Evolutionary conservation across 164 flowering plant genomes (phyloP).

Genomic region (Buxus sempervirens): DNA sequence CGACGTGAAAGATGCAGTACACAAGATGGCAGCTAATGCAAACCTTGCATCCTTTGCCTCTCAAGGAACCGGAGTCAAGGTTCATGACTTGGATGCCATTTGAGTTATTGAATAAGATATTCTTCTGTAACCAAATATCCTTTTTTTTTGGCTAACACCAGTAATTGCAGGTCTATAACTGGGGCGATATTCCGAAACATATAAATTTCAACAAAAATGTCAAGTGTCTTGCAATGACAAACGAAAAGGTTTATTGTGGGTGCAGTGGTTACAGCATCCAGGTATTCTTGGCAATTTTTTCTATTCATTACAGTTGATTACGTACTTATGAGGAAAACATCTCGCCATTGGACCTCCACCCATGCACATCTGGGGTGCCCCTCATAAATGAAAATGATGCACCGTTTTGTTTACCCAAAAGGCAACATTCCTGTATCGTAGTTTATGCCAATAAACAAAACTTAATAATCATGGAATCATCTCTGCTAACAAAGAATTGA

Average conservation of each 20-base stretch:
- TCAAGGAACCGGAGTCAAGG: conserved; percentile 72
- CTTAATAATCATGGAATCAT: not conserved
- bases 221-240: conserved; percentile 47
- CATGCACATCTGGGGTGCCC: no score
- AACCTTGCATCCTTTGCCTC: conserved; percentile 52
- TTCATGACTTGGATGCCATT: conserved; percentile 6
- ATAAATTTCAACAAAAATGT: conserved; percentile 60
- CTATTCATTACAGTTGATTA: no score
- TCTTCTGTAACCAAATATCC: not conserved
- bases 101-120: not conserved
- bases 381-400: no score
- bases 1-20: conserved; percentile 60
- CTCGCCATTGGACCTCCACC: no score
- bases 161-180: conserved; percentile 46
- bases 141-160: conserved; percentile 7
- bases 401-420: no score
- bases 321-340: no score
- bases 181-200: conserved; percentile 58
- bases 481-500: not conserved
- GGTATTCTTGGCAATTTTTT: no score
- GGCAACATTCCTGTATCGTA: no score
- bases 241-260: conserved; percentile 54
- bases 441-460: no score
- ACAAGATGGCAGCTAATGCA: conserved; percentile 36
- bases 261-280: conserved; percentile 63